Conservation (phyloP, 2,329 filamentous ascomycete species). For the Sordariomycetes sp. region DNA sequence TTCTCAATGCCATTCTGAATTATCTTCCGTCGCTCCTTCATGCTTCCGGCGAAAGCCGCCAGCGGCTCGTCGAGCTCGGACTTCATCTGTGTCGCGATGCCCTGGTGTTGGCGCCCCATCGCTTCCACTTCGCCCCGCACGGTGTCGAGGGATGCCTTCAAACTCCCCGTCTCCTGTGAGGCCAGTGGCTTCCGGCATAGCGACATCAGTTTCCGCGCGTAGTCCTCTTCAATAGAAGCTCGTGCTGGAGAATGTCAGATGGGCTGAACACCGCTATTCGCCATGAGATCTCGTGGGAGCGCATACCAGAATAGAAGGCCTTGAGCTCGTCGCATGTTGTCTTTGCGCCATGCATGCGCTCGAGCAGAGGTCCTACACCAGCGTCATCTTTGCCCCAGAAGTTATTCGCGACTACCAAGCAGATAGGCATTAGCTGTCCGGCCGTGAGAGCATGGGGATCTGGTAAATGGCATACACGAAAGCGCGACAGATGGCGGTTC, state of each 20-base stretch:
- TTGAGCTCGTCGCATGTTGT: constrained; percentile 89
- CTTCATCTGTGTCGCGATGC: constrained; percentile 89
- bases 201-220: constrained; percentile 76
- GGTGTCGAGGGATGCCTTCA: constrained; percentile 77
- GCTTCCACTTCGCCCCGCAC: constrained; percentile 82
- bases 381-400: constrained; percentile 99
- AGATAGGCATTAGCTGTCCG: background rate
- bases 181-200: constrained; percentile 83
- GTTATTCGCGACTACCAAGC: constrained; percentile 77
- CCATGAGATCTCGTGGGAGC: background rate
- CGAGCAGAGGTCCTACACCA: constrained; percentile 80
- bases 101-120: constrained; percentile 89
- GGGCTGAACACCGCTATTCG: background rate
- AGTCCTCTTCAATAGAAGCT: constrained; percentile 92
- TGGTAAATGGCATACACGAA: constrained; percentile 42
- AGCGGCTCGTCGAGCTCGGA: constrained; percentile 90
- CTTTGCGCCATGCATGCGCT: constrained; percentile 92
- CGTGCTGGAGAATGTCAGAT: constrained; percentile 45
- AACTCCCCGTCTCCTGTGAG: constrained; percentile 73
- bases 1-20: constrained; percentile 92
- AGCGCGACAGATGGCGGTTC: constrained; percentile 56
- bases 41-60: constrained; percentile 80
- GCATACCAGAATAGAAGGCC: constrained; percentile 72
- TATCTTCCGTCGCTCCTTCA: constrained; percentile 96
- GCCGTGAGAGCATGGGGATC: background rate